A percentile compares a stretch with the other conserved stretches of the same genome.
Conservation (phyloP, 2,329 filamentous ascomycete genomes). For the Ceratocystis cacaofunesta region DNA sequence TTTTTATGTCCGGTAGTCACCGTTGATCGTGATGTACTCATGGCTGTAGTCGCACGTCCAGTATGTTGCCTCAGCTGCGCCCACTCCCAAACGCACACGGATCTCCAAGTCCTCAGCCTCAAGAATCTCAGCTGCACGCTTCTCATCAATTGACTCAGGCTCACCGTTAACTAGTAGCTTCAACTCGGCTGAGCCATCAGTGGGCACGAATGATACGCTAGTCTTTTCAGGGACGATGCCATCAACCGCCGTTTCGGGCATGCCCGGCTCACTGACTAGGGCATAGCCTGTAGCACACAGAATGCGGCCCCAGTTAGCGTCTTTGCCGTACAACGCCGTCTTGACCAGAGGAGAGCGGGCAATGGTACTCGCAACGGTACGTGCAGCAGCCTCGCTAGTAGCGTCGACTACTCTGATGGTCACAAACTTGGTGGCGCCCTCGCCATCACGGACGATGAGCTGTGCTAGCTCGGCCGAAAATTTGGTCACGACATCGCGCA, state of each 20-base stretch:
- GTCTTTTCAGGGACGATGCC: slow-evolving; percentile 55
- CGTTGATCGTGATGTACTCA: slow-evolving; percentile 59
- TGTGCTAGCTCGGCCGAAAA: slow-evolving; percentile 79
- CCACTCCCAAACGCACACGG: slow-evolving; percentile 55
- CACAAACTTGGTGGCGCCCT: slow-evolving; percentile 96
- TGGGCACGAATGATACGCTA: slow-evolving; percentile 63
- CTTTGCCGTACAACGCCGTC: slow-evolving; percentile 89
- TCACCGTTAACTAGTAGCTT: slow-evolving; percentile 66
- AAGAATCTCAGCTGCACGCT: slow-evolving; percentile 60
- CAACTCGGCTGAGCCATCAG: slow-evolving; percentile 61
- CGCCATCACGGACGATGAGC: slow-evolving; percentile 87
- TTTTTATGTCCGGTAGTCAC: slow-evolving; percentile 47
- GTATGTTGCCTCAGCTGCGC: slow-evolving; percentile 52
- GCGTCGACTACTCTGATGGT: slow-evolving; percentile 73
- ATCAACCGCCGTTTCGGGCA: slow-evolving; percentile 42
- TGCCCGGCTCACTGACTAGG: slow-evolving; percentile 43
- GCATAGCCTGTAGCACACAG: slow-evolving; percentile 85
- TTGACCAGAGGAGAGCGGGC: slow-evolving; percentile 88
- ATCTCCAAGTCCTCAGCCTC: slow-evolving; percentile 69
- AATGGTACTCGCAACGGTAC: slow-evolving; percentile 72
- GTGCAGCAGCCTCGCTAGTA: slow-evolving; percentile 52
- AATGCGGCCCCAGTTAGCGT: slow-evolving; percentile 97
- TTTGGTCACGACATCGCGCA: slow-evolving; percentile 54
- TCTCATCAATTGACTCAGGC: slow-evolving; percentile 65
- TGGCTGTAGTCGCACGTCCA: slow-evolving; percentile 83